Percentiles rank a stretch among this genome's conserved stretches.
Evolutionary conservation across 768 basidiomycete genomes (phyloP).

Genomic region (Pholiota molesta): DNA sequence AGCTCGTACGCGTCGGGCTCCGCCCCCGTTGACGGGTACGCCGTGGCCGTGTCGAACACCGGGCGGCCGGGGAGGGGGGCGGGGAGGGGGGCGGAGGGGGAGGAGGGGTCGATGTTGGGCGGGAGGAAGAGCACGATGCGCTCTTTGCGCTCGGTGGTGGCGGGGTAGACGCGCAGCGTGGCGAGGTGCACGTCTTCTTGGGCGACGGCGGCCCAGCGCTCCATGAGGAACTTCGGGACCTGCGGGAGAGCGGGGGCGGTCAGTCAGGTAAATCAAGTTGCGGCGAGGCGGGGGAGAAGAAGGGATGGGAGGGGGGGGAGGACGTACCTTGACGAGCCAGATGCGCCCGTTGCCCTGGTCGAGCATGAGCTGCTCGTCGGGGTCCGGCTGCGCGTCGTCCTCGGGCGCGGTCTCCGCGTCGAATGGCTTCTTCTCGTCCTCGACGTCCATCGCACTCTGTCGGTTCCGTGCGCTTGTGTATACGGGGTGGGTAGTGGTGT

Average conservation of each 20-base stretch:
- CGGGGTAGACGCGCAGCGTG: slow-evolving; percentile 76
- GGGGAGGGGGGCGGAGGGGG: slow-evolving; percentile 24
- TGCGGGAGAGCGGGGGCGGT: slow-evolving; percentile 30
- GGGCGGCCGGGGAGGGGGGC: slow-evolving; percentile 37
- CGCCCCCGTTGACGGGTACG: slow-evolving; percentile 32
- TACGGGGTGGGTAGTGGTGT: no score
- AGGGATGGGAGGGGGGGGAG: no score
- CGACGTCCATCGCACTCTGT: slow-evolving; percentile 27
- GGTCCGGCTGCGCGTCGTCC: slow-evolving; percentile 73
- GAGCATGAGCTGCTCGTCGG: slow-evolving; percentile 82
- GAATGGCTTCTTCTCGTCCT: slow-evolving; percentile 77
- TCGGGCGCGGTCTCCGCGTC: slow-evolving; percentile 56
- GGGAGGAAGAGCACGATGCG: slow-evolving; percentile 72
- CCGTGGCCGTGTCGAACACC: slow-evolving; percentile 35
- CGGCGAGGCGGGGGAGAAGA: no score
- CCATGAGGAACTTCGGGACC: slow-evolving; percentile 88
- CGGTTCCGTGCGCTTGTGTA: no score
- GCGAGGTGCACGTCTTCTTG: slow-evolving; percentile 82
- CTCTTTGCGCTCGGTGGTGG: slow-evolving; percentile 43
- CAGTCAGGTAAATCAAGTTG: no score
- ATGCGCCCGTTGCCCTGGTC: slow-evolving; percentile 74
- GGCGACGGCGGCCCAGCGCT: slow-evolving; percentile 79
- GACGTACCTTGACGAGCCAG: slow-evolving; percentile 83
- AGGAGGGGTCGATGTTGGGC: slow-evolving; percentile 51
- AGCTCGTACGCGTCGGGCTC: slow-evolving; percentile 82